phyloP scores from a whole-genome alignment of 768 basidiomycete genomes.

The Psilocybe cyanescens region DNA sequence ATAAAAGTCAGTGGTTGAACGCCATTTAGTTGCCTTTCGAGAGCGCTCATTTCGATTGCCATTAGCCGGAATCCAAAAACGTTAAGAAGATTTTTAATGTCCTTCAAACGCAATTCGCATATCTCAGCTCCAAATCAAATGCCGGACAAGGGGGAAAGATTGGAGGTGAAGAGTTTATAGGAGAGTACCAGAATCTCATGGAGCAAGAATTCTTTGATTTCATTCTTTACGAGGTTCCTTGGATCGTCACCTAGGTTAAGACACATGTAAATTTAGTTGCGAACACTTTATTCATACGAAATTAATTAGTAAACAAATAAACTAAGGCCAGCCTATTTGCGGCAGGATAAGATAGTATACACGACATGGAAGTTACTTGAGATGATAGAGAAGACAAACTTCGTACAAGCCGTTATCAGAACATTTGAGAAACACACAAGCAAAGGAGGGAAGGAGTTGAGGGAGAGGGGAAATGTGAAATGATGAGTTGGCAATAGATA shows the following conservation, averaged over 20 bases:
- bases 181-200: conserved; percentile 91
- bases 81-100: conserved; percentile 77
- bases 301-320: conserved; percentile 64
- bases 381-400: conserved; percentile 21
- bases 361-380: conserved; percentile 41
- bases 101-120: conserved; percentile 79
- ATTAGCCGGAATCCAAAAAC: conserved; percentile 84
- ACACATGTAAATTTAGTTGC: conserved; percentile 13
- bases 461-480: conserved; percentile 15
- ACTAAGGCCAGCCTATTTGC: conserved; percentile 60
- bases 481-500: conserved; percentile 19
- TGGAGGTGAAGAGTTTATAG: conserved; percentile 65
- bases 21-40: too few species aligned
- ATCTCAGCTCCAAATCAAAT: conserved; percentile 75
- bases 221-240: conserved; percentile 91
- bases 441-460: conserved; percentile 15
- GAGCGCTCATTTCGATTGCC: not conserved
- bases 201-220: conserved; percentile 98
- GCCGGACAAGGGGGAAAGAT: conserved; percentile 47
- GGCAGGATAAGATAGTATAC: conserved; percentile 49
- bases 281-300: conserved; percentile 22
- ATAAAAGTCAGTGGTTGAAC: conserved; percentile 60
- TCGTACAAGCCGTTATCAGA: conserved; percentile 22
- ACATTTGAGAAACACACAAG: conserved; percentile 5
- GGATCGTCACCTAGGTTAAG: conserved; percentile 67